Evolutionary conservation across 176 grass and related monocot genomes (phyloP).

Genomic region (Eleusine coracana): DNA sequence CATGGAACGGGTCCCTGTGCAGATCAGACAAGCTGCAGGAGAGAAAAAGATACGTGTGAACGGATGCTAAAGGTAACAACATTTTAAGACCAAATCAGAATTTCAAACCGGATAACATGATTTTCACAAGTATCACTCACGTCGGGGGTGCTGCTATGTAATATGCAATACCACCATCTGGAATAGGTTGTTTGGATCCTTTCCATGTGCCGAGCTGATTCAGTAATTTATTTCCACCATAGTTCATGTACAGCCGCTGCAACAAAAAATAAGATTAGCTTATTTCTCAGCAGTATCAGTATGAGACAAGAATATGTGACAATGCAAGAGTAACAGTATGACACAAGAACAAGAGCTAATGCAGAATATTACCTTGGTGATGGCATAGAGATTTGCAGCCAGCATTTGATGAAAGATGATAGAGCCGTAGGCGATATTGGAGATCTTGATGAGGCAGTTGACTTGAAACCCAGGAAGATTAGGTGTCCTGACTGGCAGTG

Average conservation of each 20-base stretch:
- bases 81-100: neutral
- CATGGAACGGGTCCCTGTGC: neutral
- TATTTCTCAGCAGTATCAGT: neutral
- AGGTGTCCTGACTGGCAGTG: constrained; percentile 17
- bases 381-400: neutral
- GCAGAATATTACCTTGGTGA: constrained; percentile 8
- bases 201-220: constrained; percentile 35
- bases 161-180: constrained; percentile 20
- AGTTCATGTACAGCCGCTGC: constrained; percentile 27
- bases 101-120: neutral
- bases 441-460: constrained; percentile 6
- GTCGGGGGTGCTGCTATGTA: constrained; percentile 18
- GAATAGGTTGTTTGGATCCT: constrained; percentile 18
- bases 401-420: neutral
- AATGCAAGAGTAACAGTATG: neutral
- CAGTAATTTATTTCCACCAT: constrained; percentile 31
- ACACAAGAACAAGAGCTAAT: neutral
- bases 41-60: neutral
- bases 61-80: neutral
- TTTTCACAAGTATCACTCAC: constrained; percentile 15
- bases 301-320: neutral
- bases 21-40: constrained; percentile 34
- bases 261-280: neutral
- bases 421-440: neutral
- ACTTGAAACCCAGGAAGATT: neutral